Base-by-base conservation (phyloP, 768 basidiomycete genomes). In the Collybiopsis luxurians region DNA sequence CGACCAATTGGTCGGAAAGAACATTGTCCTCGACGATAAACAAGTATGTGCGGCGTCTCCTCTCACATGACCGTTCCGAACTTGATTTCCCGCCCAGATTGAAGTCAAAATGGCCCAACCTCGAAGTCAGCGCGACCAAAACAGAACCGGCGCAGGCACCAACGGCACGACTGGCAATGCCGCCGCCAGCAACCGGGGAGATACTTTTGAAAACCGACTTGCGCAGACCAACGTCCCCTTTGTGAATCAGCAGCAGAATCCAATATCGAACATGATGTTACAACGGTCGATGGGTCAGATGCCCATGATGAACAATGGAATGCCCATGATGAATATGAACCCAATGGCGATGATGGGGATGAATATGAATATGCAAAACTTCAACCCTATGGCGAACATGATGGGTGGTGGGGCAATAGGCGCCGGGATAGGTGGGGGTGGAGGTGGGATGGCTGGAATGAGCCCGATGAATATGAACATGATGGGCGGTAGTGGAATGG, bases 91-190 rank as follows among this genome's bases (percentile, higher is more conserved):
- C 13, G 27, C 44, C 1, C 38, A 92, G 90, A 89, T 93, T 63
- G 91, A 92, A 69, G 87, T 92, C 51, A 92, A 92, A 70, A 76
- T 82, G 59, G 91, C 90, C 17, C 89, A 90, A 65, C 87, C 89
- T 2, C 80, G 88, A 53, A 82, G 75, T 56, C 82, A 84, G 58
- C 80, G 83, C 10, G 83, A 84, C 45, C 81, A 81, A 68, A 73
- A 72, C n/a, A 74, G 78, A 43, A 74, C 61, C 56, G 59, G 56
- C 34, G 59, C 64, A 59, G 63, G 43, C 13, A 62, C 39, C 13
- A 62, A 23, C 28, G 52, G 61, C 44, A 31, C 61, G 67, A 72
- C 71, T 17, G 74, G 78, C 38, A 74, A 61, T 55, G 59, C 58
- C 34, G 57, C 64, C 61, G 63, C 49, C 48, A 63, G 15, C 49